A percentile compares a stretch with the other conserved stretches of the same genome.
These are phyloP conservation scores for Parsonsia alboflavescens DNA, from an alignment of 257 asterid genomes.

Conservation along the genomic window DNA sequence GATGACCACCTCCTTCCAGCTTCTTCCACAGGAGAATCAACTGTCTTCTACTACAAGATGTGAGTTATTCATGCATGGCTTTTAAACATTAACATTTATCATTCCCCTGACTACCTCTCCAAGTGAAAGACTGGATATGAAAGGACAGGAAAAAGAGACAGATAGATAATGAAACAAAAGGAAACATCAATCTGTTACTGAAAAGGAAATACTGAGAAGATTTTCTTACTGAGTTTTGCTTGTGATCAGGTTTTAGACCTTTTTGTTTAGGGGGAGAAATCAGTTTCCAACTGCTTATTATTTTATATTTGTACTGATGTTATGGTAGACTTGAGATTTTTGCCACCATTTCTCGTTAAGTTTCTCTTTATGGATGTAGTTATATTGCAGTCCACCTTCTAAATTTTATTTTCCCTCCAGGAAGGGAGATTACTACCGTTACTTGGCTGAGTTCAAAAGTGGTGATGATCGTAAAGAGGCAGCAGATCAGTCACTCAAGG, in stretches of 20 bases:
- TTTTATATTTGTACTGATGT: not conserved
- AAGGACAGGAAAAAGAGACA: not conserved
- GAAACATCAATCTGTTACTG: not conserved
- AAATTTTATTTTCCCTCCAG: slow-evolving; percentile 20
- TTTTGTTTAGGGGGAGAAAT: not conserved
- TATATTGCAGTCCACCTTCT: not conserved
- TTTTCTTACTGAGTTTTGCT: not conserved
- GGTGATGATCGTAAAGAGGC: slow-evolving; percentile 53
- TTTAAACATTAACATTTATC: not conserved
- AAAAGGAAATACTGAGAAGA: not conserved
- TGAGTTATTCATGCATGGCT: slow-evolving; percentile 24
- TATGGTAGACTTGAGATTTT: not conserved
- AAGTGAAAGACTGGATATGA: not conserved
- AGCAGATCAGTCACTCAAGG: slow-evolving; percentile 55
- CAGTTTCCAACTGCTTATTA: not conserved
- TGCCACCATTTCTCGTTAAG: not conserved
- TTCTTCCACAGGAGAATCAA: slow-evolving; percentile 67
- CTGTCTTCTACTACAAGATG: slow-evolving; percentile 79
- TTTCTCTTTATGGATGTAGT: not conserved
- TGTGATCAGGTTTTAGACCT: not conserved
- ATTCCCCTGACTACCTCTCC: not conserved
- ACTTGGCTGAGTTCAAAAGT: slow-evolving; percentile 52
- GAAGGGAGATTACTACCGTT: slow-evolving; percentile 65
- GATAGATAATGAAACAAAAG: not conserved
- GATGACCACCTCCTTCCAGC: slow-evolving; percentile 77